Conservation (phyloP, 257 asterid genomes). For the Lavandula angustifolia region DNA sequence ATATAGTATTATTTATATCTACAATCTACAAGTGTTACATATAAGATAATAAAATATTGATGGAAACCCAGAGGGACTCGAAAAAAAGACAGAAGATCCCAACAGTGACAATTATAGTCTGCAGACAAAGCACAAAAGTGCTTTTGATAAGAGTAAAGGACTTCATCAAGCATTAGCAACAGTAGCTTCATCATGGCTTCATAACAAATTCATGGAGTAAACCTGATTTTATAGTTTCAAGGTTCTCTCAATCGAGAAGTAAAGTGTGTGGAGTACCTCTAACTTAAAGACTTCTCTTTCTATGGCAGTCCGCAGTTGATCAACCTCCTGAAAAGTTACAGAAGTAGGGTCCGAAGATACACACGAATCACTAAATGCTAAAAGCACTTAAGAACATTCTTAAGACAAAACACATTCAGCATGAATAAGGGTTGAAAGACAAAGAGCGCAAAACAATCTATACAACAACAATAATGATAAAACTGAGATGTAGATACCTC, state of each 20-base stretch:
- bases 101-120: neutral
- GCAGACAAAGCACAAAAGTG: too few relatives aligned
- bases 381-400: neutral
- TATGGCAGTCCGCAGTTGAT: conserved; percentile 65
- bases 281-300: conserved; percentile 65
- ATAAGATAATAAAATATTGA: conserved; percentile 1
- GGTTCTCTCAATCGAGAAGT: conserved; percentile 23
- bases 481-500: conserved; percentile 58
- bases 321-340: conserved; percentile 69
- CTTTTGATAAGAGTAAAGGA: too few relatives aligned
- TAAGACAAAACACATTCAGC: neutral
- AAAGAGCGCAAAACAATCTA: conserved; percentile 23
- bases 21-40: conserved; percentile 5
- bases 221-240: conserved; percentile 8
- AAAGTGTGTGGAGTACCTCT: conserved; percentile 54
- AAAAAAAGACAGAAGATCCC: neutral
- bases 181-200: conserved; percentile 11
- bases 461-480: conserved; percentile 4
- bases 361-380: conserved; percentile 1
- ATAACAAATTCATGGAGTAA: conserved; percentile 14
- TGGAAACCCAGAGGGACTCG: neutral
- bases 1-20: conserved; percentile 1
- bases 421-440: neutral
- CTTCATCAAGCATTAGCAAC: conserved; percentile 9
- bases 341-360: conserved; percentile 17